A percentile compares a stretch with the other conserved stretches of the same genome.
Evolutionary conservation across 331 rosid species (phyloP).

Genomic region (Pyrus hybrid): DNA sequence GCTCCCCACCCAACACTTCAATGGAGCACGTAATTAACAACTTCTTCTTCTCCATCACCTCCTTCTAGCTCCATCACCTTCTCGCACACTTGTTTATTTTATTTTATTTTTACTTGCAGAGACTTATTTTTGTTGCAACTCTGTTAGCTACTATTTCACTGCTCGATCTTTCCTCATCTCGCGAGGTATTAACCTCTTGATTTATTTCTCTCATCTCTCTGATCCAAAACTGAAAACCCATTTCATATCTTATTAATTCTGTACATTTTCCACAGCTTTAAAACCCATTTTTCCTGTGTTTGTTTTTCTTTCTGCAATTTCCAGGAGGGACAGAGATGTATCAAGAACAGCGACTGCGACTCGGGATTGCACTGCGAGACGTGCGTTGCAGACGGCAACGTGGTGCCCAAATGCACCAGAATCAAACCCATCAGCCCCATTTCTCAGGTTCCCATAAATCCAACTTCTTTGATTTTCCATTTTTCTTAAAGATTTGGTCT

Average conservation of each 20-base stretch:
- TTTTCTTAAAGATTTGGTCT: neutral
- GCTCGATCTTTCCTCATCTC: constrained; percentile 40
- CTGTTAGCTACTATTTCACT: constrained; percentile 14
- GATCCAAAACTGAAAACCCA: neutral
- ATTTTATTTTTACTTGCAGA: constrained; percentile 5
- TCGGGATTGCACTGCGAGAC: constrained; percentile 77
- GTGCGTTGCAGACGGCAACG: constrained; percentile 55
- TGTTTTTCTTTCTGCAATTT: neutral
- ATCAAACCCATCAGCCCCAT: constrained; percentile 57
- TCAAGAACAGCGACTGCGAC: constrained; percentile 41
- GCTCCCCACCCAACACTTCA: neutral
- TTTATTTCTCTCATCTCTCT: neutral
- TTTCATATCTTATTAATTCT: neutral
- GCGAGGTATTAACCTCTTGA: constrained; percentile 28
- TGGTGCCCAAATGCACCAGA: constrained; percentile 72
- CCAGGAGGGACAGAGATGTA: constrained; percentile 60
- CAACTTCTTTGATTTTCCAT: neutral
- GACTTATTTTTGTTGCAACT: constrained; percentile 3
- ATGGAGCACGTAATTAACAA: neutral
- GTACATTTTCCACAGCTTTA: neutral
- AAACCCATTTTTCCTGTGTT: neutral
- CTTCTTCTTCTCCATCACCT: neutral
- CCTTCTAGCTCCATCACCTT: neutral
- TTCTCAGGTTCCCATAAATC: constrained; percentile 30
- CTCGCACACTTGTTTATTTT: neutral